Percentiles rank a stretch among this genome's conserved stretches.
phyloP scores from a whole-genome alignment of 2,329 filamentous ascomycete genomes.

The Pseudocercospora fuligena region DNA sequence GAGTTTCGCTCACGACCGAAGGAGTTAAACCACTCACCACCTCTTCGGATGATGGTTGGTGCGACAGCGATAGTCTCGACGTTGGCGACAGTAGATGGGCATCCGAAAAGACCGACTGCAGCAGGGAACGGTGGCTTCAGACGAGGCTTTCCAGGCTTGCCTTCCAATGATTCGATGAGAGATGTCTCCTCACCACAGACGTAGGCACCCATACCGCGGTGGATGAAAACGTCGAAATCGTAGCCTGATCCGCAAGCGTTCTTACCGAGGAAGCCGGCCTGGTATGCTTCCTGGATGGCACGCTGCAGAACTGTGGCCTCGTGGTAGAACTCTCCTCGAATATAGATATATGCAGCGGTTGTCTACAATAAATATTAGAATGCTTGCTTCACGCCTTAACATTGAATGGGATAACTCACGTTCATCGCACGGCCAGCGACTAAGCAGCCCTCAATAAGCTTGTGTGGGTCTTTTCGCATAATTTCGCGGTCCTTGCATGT shows the following conservation, averaged over 20 bases:
- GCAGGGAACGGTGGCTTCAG: slow-evolving; percentile 99
- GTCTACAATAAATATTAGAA: slow-evolving; percentile 51
- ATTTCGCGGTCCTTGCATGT: slow-evolving; percentile 99
- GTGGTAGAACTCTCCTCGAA: slow-evolving; percentile 96
- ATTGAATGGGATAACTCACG: slow-evolving; percentile 35
- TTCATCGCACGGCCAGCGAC: slow-evolving; percentile 98
- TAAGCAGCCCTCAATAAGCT: slow-evolving; percentile 95
- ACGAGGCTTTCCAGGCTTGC: slow-evolving; percentile 97
- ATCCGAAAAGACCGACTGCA: slow-evolving; percentile 95
- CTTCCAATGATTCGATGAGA: slow-evolving; percentile 95
- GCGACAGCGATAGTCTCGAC: slow-evolving; percentile 96
- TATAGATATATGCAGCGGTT: slow-evolving; percentile 98
- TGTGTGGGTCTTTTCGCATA: slow-evolving; percentile 99
- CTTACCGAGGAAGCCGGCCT: slow-evolving; percentile 93
- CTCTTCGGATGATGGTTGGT: slow-evolving; percentile 92
- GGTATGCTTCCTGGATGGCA: slow-evolving; percentile 97
- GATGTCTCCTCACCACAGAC: slow-evolving; percentile 98
- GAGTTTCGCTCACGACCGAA: slow-evolving; percentile 96
- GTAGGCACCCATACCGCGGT: slow-evolving; percentile 96
- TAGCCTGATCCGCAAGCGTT: slow-evolving; percentile 97
- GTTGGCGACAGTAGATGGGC: slow-evolving; percentile 96
- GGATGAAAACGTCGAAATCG: slow-evolving; percentile 95
- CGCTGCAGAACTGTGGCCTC: slow-evolving; percentile 92
- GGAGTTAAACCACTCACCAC: slow-evolving; percentile 86
- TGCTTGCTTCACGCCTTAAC: background rate